These are phyloP conservation scores for Zea luxurians DNA, from an alignment of 176 grass and related monocot species.

Conservation along the genomic window DNA sequence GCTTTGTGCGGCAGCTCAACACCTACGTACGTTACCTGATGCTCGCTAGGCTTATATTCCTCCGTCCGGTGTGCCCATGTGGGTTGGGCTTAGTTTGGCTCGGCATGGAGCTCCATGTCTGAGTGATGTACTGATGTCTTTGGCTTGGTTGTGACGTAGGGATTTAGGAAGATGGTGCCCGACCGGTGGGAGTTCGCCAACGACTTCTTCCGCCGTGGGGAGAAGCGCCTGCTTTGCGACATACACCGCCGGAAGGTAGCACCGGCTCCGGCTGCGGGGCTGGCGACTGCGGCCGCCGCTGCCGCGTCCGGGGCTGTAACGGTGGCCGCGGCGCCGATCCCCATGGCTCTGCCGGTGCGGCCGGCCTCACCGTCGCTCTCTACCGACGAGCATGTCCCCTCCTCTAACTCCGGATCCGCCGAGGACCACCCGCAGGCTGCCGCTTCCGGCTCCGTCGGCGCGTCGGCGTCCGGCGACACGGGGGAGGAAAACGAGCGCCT, in stretches of 20 bases:
- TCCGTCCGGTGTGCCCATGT: neutral
- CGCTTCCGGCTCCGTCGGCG: slow-evolving; percentile 37
- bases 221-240: slow-evolving; percentile 69
- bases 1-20: slow-evolving; percentile 95
- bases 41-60: neutral
- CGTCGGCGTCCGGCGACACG: slow-evolving; percentile 49
- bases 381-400: slow-evolving; percentile 67
- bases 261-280: neutral
- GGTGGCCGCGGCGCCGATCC: slow-evolving; percentile 48
- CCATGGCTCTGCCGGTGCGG: slow-evolving; percentile 51
- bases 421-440: slow-evolving; percentile 16
- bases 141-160: slow-evolving; percentile 57
- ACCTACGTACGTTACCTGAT: slow-evolving; percentile 61
- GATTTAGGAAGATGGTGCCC: slow-evolving; percentile 85
- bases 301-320: slow-evolving; percentile 34
- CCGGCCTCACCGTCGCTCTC: slow-evolving; percentile 56
- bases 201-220: slow-evolving; percentile 70
- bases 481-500: slow-evolving; percentile 76
- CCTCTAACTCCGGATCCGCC: slow-evolving; percentile 55
- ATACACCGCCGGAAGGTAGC: slow-evolving; percentile 75
- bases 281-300: slow-evolving; percentile 3
- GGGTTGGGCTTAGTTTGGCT: neutral
- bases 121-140: slow-evolving; percentile 20
- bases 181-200: slow-evolving; percentile 92
- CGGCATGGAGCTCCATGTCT: slow-evolving; percentile 11